phyloP scores from a whole-genome alignment of 768 basidiomycete species.

The Obba rivulosa region DNA sequence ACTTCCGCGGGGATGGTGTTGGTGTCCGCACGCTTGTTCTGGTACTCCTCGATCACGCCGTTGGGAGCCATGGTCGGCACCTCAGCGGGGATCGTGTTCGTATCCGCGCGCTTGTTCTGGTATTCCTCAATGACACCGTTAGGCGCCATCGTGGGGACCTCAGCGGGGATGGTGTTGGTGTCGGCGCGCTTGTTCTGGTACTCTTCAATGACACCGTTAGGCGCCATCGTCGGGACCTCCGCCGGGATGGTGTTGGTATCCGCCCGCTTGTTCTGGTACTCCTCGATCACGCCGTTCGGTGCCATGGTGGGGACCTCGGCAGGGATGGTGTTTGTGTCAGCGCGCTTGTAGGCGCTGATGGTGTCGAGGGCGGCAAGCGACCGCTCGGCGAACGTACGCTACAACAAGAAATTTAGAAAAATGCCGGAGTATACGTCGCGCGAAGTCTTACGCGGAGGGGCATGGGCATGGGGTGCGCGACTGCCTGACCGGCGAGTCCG shows the following conservation, averaged over 20 bases:
- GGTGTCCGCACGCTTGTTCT: slow-evolving; percentile 13
- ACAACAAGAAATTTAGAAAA: too few species aligned
- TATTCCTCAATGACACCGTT: slow-evolving; percentile 29
- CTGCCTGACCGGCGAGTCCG: slow-evolving; percentile 40
- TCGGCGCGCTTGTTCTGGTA: slow-evolving; percentile 14
- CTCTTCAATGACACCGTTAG: slow-evolving; percentile 25
- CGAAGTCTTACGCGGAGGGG: slow-evolving; percentile 29
- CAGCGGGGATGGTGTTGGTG: slow-evolving; percentile 25
- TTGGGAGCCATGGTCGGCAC: slow-evolving; percentile 28
- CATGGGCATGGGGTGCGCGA: slow-evolving; percentile 38
- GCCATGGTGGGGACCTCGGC: slow-evolving; percentile 31
- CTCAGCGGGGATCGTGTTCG: slow-evolving; percentile 28
- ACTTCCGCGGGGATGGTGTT: slow-evolving; percentile 28
- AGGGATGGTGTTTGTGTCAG: slow-evolving; percentile 24
- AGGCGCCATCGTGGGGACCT: slow-evolving; percentile 29
- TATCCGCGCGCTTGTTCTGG: slow-evolving; percentile 8
- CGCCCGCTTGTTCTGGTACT: slow-evolving; percentile 19
- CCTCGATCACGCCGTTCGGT: slow-evolving; percentile 26
- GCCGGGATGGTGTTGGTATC: slow-evolving; percentile 25
- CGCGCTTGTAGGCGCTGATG: slow-evolving; percentile 25
- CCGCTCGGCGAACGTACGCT: too few species aligned
- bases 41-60: slow-evolving; percentile 28
- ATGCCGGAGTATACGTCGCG: neutral
- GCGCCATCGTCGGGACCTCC: slow-evolving; percentile 29
- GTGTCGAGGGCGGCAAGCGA: slow-evolving; percentile 29